Conservation (phyloP, 768 basidiomycete species). For the Lactarius hatsudake region DNA sequence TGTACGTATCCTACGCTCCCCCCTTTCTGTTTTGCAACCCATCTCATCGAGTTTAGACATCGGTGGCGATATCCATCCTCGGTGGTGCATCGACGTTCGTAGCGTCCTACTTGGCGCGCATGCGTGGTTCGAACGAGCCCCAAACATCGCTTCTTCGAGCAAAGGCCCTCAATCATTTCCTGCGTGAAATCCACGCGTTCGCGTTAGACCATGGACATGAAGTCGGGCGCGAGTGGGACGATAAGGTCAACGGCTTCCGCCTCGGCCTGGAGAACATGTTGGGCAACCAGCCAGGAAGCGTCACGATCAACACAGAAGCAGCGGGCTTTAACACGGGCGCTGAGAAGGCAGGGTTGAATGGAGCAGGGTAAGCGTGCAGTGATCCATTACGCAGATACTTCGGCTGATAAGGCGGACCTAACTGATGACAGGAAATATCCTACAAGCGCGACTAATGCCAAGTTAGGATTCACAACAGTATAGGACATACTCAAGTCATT, state of each 20-base stretch:
- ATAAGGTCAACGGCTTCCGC: slow-evolving; percentile 36
- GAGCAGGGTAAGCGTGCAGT: slow-evolving; percentile 1
- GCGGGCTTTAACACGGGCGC: background rate
- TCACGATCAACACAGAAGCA: slow-evolving; percentile 1
- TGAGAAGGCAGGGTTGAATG: background rate
- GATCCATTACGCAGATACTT: background rate
- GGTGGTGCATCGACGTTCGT: slow-evolving; percentile 66
- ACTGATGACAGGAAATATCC: slow-evolving; percentile 1
- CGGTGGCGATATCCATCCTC: slow-evolving; percentile 41
- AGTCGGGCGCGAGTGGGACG: slow-evolving; percentile 37
- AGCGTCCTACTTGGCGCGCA: slow-evolving; percentile 69
- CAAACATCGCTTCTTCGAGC: slow-evolving; percentile 54
- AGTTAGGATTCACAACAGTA: background rate
- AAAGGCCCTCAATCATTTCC: slow-evolving; percentile 63
- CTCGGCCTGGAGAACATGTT: slow-evolving; percentile 47
- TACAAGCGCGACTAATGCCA: slow-evolving; percentile 1
- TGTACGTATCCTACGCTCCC: background rate
- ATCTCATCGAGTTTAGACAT: slow-evolving; percentile 31
- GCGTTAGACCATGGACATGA: slow-evolving; percentile 51
- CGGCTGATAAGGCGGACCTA: background rate
- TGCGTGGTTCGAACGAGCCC: slow-evolving; percentile 68
- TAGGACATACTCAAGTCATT: background rate
- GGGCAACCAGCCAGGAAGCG: slow-evolving; percentile 36
- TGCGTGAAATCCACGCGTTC: slow-evolving; percentile 60
- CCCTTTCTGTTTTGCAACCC: background rate